Evolutionary conservation across 2,329 filamentous ascomycete species (phyloP).

Genomic region (Myriosclerotinia scirpicola): DNA sequence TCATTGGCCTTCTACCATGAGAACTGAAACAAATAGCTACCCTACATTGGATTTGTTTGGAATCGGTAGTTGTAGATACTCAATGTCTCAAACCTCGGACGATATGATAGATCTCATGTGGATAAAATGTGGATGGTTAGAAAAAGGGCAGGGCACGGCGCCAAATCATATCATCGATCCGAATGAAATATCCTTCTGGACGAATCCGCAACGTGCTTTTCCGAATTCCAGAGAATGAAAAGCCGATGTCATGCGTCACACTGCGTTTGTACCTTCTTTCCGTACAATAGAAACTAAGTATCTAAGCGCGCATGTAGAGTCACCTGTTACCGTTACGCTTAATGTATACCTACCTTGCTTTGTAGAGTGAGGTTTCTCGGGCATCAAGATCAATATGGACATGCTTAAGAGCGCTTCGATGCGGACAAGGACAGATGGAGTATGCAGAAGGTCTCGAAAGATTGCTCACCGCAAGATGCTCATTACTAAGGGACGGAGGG

Average conservation of each 20-base stretch:
- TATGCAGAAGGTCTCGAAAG: conserved; percentile 6
- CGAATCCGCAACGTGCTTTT: conserved; percentile 19
- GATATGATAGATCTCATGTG: conserved; percentile 20
- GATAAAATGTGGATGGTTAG: neutral
- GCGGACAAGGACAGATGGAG: conserved; percentile 18
- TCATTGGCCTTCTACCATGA: conserved; percentile 1
- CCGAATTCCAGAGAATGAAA: conserved; percentile 16
- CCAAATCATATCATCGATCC: conserved; percentile 8
- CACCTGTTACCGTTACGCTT: conserved; percentile 15
- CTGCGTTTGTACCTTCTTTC: conserved; percentile 21
- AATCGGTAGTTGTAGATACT: conserved; percentile 8
- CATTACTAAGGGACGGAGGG: neutral
- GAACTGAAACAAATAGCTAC: conserved; percentile 5
- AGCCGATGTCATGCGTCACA: conserved; percentile 24
- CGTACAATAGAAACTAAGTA: neutral
- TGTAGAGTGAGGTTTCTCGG: neutral
- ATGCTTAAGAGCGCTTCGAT: conserved; percentile 17
- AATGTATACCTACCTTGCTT: conserved; percentile 4
- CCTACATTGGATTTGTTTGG: conserved; percentile 3
- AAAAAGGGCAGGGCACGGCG: conserved; percentile 11
- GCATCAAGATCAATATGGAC: conserved; percentile 8
- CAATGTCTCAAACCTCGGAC: neutral
- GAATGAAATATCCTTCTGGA: conserved; percentile 12
- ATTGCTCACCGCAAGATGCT: conserved; percentile 23
- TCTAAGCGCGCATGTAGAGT: conserved; percentile 25